Evolutionary conservation across 495 filamentous ascomycete species (phyloP), one percentile per base, ranked within the genome.

Genomic region (Aspergillus taichungensis): DNA sequence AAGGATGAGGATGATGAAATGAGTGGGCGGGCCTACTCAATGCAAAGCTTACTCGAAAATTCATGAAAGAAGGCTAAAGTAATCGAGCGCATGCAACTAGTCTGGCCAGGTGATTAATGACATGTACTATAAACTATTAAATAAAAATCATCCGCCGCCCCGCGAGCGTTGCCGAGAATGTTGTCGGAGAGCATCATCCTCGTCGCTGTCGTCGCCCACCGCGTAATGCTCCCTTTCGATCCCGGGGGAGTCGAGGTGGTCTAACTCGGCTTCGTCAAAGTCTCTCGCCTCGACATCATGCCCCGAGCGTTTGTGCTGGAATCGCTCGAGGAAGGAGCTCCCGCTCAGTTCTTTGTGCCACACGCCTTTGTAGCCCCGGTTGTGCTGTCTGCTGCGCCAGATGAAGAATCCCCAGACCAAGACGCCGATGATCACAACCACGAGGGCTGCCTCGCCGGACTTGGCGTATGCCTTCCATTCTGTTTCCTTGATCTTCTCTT

Each of bases 381-480:
- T 64, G 29, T 69, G 50, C 28, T 82, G 74, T 9, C 89, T 79
- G 50, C 82, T 82, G 46, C 80, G 79, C 83, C 85, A 95, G 56
- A 96, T 77, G 51, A 87, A 88, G 60, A 82, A 89, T 3, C 85
- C 90, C 86, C 88, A 95, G 10, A 77, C 66, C 0, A 60, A 74
- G 0, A 90, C 86, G 13, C 82, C 82, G 38, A 94, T 80, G 33
- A 83, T 77, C 18, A 97, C 88, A 29, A 98, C 77, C 3, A 90
- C 78, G 1, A 98, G 76, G 3, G 87, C 91, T 3, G 91, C 80
- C 63, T 95, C 90, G 18, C 92, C 92, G 2, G 86, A 92, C 51
- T 87, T 85, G 59, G 85, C 84, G 61, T 98, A 98, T 1, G 92
- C 92, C 31, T 83, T 78, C 87, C 89, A 92, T 55, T 90, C 87